A percentile compares a stretch with the other conserved stretches of the same genome.
Conservation (phyloP, 2,329 filamentous ascomycete species). For the Alternaria solani region DNA sequence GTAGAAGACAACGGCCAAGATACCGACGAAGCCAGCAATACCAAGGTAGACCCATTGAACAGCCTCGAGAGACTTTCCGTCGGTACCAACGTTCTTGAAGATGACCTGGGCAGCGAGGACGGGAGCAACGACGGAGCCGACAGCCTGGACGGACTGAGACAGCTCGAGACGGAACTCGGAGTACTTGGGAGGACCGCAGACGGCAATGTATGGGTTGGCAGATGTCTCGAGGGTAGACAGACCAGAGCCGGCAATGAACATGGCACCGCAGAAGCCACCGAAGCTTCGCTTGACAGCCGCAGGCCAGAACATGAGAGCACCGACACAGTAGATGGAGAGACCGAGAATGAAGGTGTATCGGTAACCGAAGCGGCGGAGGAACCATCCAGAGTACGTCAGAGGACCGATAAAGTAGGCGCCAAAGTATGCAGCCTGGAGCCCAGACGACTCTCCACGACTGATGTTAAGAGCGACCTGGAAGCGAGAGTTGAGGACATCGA, state of each 20-base stretch:
- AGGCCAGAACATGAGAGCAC: slow-evolving; percentile 85
- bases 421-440: slow-evolving; percentile 71
- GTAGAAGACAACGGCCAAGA: slow-evolving; percentile 72
- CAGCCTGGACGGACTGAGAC: slow-evolving; percentile 79
- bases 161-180: slow-evolving; percentile 80
- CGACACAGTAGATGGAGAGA: slow-evolving; percentile 70
- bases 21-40: slow-evolving; percentile 75
- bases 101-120: slow-evolving; percentile 77
- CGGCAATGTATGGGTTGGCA: slow-evolving; percentile 67
- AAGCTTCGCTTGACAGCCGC: slow-evolving; percentile 77
- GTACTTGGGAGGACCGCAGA: slow-evolving; percentile 77
- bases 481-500: slow-evolving; percentile 56
- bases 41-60: slow-evolving; percentile 86
- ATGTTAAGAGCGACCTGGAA: slow-evolving; percentile 55
- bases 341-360: slow-evolving; percentile 82
- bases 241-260: slow-evolving; percentile 78
- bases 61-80: slow-evolving; percentile 65
- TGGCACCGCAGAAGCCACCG: slow-evolving; percentile 73
- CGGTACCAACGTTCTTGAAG: slow-evolving; percentile 69
- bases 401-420: slow-evolving; percentile 65
- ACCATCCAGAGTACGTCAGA: slow-evolving; percentile 62
- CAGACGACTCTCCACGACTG: slow-evolving; percentile 64
- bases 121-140: slow-evolving; percentile 77
- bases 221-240: slow-evolving; percentile 78
- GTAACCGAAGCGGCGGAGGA: slow-evolving; percentile 78